A percentile compares a stretch with the other conserved stretches of the same genome.
These are phyloP conservation scores for Lachnellula subtilissima DNA, from an alignment of 2,329 filamentous ascomycete genomes.

Conservation along the genomic window DNA sequence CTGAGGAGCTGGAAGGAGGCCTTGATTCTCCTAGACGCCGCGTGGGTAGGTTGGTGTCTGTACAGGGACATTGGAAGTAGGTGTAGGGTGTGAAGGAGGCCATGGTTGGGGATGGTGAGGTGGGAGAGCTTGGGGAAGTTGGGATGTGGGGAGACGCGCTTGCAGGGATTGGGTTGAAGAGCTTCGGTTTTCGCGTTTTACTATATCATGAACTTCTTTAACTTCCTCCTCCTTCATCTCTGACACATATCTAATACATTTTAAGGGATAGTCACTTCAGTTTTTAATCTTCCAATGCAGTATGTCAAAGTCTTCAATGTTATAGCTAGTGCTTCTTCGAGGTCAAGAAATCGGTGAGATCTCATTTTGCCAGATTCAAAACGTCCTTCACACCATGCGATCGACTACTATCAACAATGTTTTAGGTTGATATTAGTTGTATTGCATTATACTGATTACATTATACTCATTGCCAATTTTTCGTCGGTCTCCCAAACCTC, in stretches of 20 bases:
- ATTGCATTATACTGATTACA: too few species aligned
- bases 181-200: neutral
- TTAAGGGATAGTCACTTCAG: conserved; percentile 1
- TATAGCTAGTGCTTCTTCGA: too few species aligned
- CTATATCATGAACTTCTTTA: neutral
- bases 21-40: conserved; percentile 32
- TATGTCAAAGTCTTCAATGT: too few species aligned
- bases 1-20: conserved; percentile 16
- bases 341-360: too few species aligned
- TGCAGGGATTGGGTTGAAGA: neutral
- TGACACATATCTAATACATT: neutral
- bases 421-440: too few species aligned
- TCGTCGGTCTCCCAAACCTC: too few species aligned
- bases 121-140: neutral
- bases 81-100: conserved; percentile 54
- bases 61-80: conserved; percentile 64
- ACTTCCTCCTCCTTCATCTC: neutral
- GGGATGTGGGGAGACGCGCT: conserved; percentile 10
- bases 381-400: too few species aligned
- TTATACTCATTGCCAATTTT: too few species aligned
- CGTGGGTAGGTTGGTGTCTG: conserved; percentile 38
- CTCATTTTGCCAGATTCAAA: too few species aligned
- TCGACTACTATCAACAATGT: too few species aligned
- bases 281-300: too few species aligned
- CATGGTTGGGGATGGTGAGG: conserved; percentile 35